Percentiles rank a stretch among this genome's conserved stretches.
Conservation (phyloP, 805 yeast genomes). For the Yueomyces sinensis region DNA sequence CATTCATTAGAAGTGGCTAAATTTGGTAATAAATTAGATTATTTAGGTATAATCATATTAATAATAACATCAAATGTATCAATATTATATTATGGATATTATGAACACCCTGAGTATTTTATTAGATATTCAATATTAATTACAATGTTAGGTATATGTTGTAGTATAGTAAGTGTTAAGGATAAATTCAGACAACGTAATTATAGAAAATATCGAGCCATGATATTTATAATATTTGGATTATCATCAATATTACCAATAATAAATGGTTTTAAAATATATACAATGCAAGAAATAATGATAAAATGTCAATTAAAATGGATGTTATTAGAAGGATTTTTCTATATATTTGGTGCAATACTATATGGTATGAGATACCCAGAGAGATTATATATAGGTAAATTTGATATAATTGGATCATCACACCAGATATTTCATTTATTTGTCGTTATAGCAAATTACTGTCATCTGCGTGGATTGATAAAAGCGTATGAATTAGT, state of each 20-base stretch:
- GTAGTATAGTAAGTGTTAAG: slow-evolving; percentile 50
- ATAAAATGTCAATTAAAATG: slow-evolving; percentile 44
- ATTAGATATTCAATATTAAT: slow-evolving; percentile 33
- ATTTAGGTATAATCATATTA: slow-evolving; percentile 58
- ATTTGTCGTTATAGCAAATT: slow-evolving; percentile 64
- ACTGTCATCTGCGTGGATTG: slow-evolving; percentile 57
- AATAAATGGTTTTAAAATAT: slow-evolving; percentile 32
- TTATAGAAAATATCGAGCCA: slow-evolving; percentile 68
- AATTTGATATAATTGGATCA: slow-evolving; percentile 58
- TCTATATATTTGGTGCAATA: slow-evolving; percentile 68
- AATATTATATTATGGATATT: slow-evolving; percentile 33
- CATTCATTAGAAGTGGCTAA: slow-evolving; percentile 44
- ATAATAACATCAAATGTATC: slow-evolving; percentile 51
- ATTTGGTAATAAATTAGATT: slow-evolving; percentile 60
- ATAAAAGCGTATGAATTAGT: slow-evolving; percentile 39
- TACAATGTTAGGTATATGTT: slow-evolving; percentile 40
- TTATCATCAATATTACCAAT: slow-evolving; percentile 66
- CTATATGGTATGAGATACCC: slow-evolving; percentile 73
- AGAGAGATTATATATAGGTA: slow-evolving; percentile 52
- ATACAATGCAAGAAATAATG: slow-evolving; percentile 37
- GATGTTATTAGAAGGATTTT: slow-evolving; percentile 55
- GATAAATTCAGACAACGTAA: slow-evolving; percentile 53
- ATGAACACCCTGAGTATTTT: slow-evolving; percentile 30
- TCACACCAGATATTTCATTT: slow-evolving; percentile 80
- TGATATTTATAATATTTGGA: slow-evolving; percentile 71